phyloP scores from a whole-genome alignment of 1,284 basidiomycete species.

The Ganoderma lingzhi region DNA sequence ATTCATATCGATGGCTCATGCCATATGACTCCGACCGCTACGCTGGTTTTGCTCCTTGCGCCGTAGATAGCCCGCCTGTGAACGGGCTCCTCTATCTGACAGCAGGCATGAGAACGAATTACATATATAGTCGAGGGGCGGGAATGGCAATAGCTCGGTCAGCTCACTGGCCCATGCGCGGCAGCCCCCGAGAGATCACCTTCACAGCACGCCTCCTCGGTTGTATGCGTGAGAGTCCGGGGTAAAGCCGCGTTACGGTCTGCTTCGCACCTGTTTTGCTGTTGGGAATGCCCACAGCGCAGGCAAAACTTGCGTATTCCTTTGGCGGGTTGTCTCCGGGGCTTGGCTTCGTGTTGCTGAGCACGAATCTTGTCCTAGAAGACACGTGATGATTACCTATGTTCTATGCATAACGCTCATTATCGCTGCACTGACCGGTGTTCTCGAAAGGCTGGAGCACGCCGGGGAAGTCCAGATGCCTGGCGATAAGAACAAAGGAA shows the following conservation, averaged over 20 bases:
- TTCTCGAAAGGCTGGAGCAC: not conserved
- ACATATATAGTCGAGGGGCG: not conserved
- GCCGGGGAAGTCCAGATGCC: not conserved
- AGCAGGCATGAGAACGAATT: not conserved
- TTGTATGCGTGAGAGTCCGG: not conserved
- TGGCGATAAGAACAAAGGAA: constrained; percentile 2
- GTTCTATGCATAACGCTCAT: too few relatives aligned
- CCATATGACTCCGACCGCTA: not conserved
- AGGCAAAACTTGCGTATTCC: not conserved
- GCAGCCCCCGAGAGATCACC: not conserved
- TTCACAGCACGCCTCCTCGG: not conserved
- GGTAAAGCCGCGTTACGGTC: not conserved
- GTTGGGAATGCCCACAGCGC: not conserved
- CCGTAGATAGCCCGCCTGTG: not conserved
- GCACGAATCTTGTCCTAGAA: not conserved
- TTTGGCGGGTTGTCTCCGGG: not conserved
- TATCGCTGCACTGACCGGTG: not conserved
- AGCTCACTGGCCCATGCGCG: not conserved
- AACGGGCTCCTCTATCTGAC: not conserved
- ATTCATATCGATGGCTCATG: not conserved
- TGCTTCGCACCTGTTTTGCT: not conserved
- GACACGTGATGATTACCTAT: not conserved
- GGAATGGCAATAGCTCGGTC: not conserved
- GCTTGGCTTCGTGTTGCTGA: not conserved
- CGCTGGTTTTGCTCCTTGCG: too few relatives aligned